Evolutionary conservation across 129 eudicot genomes (phyloP), one percentile per base, ranked within the genome.

Genomic region (Flaveria trinervia): DNA sequence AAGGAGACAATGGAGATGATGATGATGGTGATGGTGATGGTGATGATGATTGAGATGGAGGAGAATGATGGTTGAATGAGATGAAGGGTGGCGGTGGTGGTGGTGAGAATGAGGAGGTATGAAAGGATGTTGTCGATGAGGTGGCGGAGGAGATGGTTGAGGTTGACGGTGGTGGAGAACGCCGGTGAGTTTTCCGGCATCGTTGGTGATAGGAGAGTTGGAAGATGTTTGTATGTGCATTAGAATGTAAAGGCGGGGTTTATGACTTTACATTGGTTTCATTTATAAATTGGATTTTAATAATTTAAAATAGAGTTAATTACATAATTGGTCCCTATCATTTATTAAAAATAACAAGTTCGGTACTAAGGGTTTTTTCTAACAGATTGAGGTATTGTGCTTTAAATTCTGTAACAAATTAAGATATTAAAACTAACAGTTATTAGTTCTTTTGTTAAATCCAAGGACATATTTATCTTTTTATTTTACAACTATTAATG

Each of bases 81-180:
- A 1, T 71, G 28, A 5, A 82, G 7, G 22, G 68, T 30, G 13
- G 50, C 20, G 36, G 49, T 70, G 26, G 80, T 77, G 51, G 71
- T 74, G 43, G 81, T 65, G 28, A 84, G 82, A 23, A 83, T 50
- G 61, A 83, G 71, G 4, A 66, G 7, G 43, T 83, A 16, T 1
- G 85, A 74, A 9, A 77, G 72, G 70, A 83, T 12, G 30, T 86
- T 72, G 64, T 80, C 75, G 0, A 78, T 72, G 0, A 86, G 77
- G 77, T 81, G 66, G 9, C 81, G 85, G 54, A 83, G 10, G 9
- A 86, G 82, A 74, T 85, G 71, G 51, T 82, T 85, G 43, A 78
- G 86, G 80, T 52, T 80, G 50, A 72, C 70, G 30, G 89, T 73
- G 36, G 45, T 44, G 33, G 80, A 76, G 78, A 9, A 18, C 20